Base-by-base conservation (phyloP, 331 rosid species). In the Malus hybrid region DNA sequence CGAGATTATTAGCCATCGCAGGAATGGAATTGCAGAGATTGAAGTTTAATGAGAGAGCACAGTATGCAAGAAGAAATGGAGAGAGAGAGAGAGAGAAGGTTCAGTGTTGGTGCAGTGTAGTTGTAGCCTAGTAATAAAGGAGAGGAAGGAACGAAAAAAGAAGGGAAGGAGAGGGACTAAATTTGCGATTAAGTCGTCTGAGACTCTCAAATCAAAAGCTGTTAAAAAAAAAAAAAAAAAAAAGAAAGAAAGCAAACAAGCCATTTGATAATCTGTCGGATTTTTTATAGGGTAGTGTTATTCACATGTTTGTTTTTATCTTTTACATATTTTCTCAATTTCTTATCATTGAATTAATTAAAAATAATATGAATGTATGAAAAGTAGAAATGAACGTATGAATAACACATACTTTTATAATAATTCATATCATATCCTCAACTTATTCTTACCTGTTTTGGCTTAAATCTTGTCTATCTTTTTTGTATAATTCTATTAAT, bases 1-100 rank as follows among this genome's bases (percentile, higher is more conserved):
- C 63, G 73, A 82, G 63, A 74, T 77, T 63, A 48, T 28, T 71
- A 32, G 91, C 90, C 97, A 91, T 89, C 56, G 55, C 46, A 30
- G 19, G 64, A 60, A 66, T 39, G 80, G 63, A 74, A 75, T 62
- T 70, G 32, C 22, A 34, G 70, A 34, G 52, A 66, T 36, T 66
- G 70, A 66, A 78, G 16, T 66, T 33, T 6, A 33, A 78, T 34
- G 62, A 29, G 75, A 53, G 58, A 57, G 66, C 81, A 85, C 82
- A 68, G 87, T 61, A 73, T 32, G 68, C 70, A 46, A 42, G 39
- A 60, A 63, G 48, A 81, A 78, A 39, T 68, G 71, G 57, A 42
- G 46, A 39, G 46, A 39, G 46, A 39, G 42, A 36, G 44, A 10
- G 44, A 36, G 46, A 10, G 46, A 75, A 30, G 65, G 78, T 58